Evolutionary conservation across 1,284 basidiomycete species (phyloP).

Genomic region (Trametes versicolor): DNA sequence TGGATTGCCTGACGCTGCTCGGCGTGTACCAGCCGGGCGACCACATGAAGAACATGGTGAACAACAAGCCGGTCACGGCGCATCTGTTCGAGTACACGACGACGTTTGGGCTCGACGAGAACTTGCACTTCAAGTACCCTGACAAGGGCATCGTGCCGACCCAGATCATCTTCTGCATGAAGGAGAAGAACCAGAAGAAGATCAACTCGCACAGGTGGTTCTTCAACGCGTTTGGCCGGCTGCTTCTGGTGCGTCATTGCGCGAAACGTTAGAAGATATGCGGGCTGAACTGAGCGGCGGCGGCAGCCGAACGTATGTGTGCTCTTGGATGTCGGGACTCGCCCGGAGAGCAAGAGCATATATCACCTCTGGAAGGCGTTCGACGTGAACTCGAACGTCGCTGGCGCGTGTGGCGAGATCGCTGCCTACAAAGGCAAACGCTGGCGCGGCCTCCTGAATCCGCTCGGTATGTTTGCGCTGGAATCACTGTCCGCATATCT

Average conservation of each 20-base stretch:
- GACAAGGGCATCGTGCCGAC: slow-evolving; percentile 96
- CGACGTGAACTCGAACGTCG: slow-evolving; percentile 92
- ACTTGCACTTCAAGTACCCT: slow-evolving; percentile 93
- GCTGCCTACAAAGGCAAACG: slow-evolving; percentile 91
- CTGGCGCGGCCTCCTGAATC: slow-evolving; percentile 85
- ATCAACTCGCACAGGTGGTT: slow-evolving; percentile 97
- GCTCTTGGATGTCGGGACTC: slow-evolving; percentile 93
- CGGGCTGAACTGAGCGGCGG: background rate
- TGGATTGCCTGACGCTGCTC: slow-evolving; percentile 89
- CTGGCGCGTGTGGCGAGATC: slow-evolving; percentile 96
- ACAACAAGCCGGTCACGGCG: slow-evolving; percentile 89
- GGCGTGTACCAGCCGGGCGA: slow-evolving; percentile 84
- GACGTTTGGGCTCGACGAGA: slow-evolving; percentile 88
- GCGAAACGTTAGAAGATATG: too few species aligned
- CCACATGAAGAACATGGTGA: slow-evolving; percentile 91
- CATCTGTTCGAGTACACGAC: slow-evolving; percentile 98
- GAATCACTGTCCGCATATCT: too few species aligned
- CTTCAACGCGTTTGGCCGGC: slow-evolving; percentile 88
- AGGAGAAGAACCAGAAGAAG: slow-evolving; percentile 96
- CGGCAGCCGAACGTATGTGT: slow-evolving; percentile 87
- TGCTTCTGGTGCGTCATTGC: slow-evolving; percentile 67
- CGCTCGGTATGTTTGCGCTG: slow-evolving; percentile 76
- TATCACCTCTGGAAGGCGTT: slow-evolving; percentile 97
- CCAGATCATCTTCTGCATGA: slow-evolving; percentile 93
- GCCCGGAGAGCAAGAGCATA: slow-evolving; percentile 84